phyloP scores from a whole-genome alignment of 2,329 filamentous ascomycete species.

The Arthrobotrys megalospora region DNA sequence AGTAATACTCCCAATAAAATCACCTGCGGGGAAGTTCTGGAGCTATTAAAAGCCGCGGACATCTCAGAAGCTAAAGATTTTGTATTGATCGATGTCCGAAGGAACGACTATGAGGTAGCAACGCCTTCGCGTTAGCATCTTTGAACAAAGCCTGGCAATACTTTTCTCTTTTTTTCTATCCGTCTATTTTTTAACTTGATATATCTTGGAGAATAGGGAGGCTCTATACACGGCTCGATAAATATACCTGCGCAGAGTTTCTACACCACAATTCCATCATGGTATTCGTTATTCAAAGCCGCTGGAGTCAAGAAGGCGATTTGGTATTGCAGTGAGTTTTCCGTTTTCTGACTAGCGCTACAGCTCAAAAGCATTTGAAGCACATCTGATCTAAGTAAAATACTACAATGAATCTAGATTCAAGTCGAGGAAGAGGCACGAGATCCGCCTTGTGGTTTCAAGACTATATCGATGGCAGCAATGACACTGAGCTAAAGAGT shows the following conservation, averaged over 20 bases:
- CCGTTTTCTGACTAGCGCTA: neutral
- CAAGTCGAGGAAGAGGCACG: conserved; percentile 72
- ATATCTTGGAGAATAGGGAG: conserved; percentile 1
- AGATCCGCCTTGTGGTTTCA: conserved; percentile 73
- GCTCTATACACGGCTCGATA: conserved; percentile 23
- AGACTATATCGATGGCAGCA: conserved; percentile 70
- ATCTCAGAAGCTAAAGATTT: conserved; percentile 65
- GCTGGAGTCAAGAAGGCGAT: conserved; percentile 66
- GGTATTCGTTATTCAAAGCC: conserved; percentile 66
- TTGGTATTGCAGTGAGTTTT: conserved; percentile 68
- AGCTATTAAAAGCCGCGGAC: conserved; percentile 66
- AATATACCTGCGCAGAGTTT: conserved; percentile 68
- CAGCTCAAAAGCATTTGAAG: no score
- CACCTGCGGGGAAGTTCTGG: conserved; percentile 66
- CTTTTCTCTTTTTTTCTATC: no score
- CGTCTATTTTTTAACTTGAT: no score
- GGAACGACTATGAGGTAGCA: conserved; percentile 30
- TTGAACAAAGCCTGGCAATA: no score
- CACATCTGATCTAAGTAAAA: neutral
- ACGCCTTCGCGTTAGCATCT: neutral
- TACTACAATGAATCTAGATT: conserved; percentile 67
- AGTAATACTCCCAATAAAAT: conserved; percentile 63
- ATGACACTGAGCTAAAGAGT: conserved; percentile 69
- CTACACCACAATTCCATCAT: conserved; percentile 66
- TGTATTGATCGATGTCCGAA: conserved; percentile 70